Conservation (phyloP, 306 rosid genomes). For the Cucurbita argyrosperma region DNA sequence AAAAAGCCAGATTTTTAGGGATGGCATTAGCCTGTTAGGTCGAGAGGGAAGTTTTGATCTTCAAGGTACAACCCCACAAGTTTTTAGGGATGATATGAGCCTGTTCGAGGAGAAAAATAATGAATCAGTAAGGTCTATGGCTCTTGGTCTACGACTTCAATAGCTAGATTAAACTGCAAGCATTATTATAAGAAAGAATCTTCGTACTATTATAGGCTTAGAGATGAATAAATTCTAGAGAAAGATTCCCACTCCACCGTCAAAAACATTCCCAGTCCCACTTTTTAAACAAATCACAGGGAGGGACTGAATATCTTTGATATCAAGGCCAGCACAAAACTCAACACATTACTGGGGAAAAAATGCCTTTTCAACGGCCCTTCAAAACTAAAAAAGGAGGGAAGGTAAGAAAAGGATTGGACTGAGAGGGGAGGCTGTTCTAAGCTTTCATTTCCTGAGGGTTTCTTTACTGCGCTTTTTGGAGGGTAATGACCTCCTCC, state of each 20-base stretch:
- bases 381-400: background rate
- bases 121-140: background rate
- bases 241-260: background rate
- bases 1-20: background rate
- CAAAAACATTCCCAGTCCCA: background rate
- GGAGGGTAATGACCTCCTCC: background rate
- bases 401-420: background rate
- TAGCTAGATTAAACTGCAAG: background rate
- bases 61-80: background rate
- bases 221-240: background rate
- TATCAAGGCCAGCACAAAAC: background rate
- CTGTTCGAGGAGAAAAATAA: background rate
- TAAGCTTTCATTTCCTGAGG: background rate
- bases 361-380: background rate
- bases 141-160: background rate
- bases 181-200: background rate
- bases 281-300: background rate
- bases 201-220: background rate
- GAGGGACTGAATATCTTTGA: background rate
- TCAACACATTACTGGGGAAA: background rate
- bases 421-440: background rate
- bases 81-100: background rate
- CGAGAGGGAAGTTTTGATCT: background rate
- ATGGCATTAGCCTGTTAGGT: background rate
- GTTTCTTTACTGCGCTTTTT: conserved; percentile 7